These are phyloP conservation scores for Parietichytrium sp. DNA, from an alignment of 108 stramenopile genomes.

Conservation along the genomic window DNA sequence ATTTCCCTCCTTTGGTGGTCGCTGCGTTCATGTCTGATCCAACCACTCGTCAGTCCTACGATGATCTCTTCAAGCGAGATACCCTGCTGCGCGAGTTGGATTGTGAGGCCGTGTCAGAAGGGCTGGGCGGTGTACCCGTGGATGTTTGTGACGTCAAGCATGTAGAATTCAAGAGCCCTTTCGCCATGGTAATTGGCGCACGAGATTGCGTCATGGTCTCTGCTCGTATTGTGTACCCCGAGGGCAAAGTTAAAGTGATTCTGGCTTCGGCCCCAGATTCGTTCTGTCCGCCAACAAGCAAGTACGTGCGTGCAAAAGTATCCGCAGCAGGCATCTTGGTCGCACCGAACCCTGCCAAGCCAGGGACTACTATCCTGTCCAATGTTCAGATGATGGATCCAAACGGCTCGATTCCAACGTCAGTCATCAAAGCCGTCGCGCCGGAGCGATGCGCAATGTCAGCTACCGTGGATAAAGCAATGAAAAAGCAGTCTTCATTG, in stretches of 20 bases:
- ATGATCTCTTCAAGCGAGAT: slow-evolving; percentile 21
- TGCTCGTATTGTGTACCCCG: background rate
- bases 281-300: background rate
- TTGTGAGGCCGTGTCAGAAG: background rate
- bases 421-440: background rate
- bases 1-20: background rate
- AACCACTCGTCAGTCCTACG: background rate
- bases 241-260: slow-evolving; percentile 34
- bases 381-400: slow-evolving; percentile 35
- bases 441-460: slow-evolving; percentile 29
- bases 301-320: slow-evolving; percentile 22
- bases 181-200: background rate
- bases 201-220: background rate
- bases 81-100: slow-evolving; percentile 10
- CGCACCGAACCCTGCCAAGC: background rate
- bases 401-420: slow-evolving; percentile 5
- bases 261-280: background rate
- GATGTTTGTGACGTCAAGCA: slow-evolving; percentile 2
- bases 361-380: background rate
- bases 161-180: slow-evolving; percentile 17
- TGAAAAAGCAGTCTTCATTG: background rate
- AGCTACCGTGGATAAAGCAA: background rate
- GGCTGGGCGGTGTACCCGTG: background rate
- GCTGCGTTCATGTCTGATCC: slow-evolving; percentile 28
- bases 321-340: slow-evolving; percentile 19